Percentiles rank a stretch among this genome's conserved stretches.
Conservation (phyloP, 1,284 basidiomycete species). For the Phenoliferia sp. region DNA sequence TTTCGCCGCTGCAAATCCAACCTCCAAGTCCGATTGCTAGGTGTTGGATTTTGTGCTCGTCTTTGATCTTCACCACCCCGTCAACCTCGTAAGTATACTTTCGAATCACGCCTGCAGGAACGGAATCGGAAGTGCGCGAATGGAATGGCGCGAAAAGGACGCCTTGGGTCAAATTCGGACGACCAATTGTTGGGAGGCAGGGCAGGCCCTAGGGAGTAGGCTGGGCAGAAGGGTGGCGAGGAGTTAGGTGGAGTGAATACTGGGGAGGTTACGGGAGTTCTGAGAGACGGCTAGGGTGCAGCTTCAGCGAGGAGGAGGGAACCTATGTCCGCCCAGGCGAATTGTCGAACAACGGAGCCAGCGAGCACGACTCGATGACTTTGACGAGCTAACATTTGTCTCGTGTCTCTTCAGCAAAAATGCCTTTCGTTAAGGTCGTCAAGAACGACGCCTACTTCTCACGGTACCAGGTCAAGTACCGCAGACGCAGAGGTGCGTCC, state of each 20-base stretch:
- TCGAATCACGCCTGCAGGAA: neutral
- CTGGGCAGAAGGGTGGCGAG: neutral
- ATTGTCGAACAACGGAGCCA: no score
- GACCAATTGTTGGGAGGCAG: no score
- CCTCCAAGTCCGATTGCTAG: neutral
- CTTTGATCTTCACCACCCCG: neutral
- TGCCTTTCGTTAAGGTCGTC: slow-evolving; percentile 53
- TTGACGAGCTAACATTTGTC: no score
- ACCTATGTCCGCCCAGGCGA: no score
- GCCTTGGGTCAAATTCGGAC: neutral
- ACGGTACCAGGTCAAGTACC: slow-evolving; percentile 92
- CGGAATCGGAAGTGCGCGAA: neutral
- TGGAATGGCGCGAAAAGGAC: neutral
- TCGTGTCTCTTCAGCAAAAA: slow-evolving; percentile 23
- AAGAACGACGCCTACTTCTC: slow-evolving; percentile 83
- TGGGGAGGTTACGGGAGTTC: no score
- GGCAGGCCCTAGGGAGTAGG: no score
- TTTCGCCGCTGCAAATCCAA: neutral
- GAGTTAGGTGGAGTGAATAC: neutral
- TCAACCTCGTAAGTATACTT: neutral
- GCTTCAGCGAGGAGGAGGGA: no score
- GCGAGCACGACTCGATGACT: no score
- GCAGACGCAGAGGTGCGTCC: slow-evolving; percentile 33
- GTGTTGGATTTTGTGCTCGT: neutral
- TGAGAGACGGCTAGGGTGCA: no score